phyloP scores from a whole-genome alignment of 1,284 basidiomycete genomes.

The Apiotrichum laibachii region DNA sequence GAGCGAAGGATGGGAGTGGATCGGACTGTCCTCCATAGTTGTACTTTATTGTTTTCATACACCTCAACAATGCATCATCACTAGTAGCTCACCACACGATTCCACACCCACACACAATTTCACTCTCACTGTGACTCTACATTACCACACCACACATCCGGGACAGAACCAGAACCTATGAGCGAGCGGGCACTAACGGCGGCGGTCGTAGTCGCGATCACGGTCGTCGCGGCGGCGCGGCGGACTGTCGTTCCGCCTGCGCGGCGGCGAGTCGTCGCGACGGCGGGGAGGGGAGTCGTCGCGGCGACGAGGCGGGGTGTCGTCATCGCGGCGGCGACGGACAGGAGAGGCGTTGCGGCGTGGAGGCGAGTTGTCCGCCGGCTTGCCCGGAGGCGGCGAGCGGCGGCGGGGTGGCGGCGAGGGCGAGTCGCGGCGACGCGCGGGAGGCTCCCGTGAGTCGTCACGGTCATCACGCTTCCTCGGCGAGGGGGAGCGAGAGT shows the following conservation, averaged over 20 bases:
- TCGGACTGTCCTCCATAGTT: too few species aligned
- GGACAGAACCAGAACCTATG: too few species aligned
- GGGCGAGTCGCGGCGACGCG: background rate
- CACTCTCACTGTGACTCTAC: too few species aligned
- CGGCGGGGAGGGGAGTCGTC: conserved; percentile 21
- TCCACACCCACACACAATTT: too few species aligned
- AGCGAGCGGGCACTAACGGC: background rate
- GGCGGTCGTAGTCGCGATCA: conserved; percentile 11
- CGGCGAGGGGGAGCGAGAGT: conserved; percentile 23
- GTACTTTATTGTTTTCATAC: too few species aligned
- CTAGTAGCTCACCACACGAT: too few species aligned
- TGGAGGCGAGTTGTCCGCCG: conserved; percentile 9
- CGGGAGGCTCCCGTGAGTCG: conserved; percentile 9
- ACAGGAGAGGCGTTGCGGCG: background rate
- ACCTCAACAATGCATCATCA: too few species aligned
- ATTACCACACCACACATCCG: too few species aligned
- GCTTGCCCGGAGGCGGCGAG: conserved; percentile 8
- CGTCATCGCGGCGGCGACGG: conserved; percentile 5
- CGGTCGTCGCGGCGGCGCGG: conserved; percentile 16
- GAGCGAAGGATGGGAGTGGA: too few species aligned
- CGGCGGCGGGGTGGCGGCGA: conserved; percentile 8
- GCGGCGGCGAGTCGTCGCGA: conserved; percentile 17
- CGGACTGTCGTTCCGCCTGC: conserved; percentile 16
- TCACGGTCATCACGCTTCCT: conserved; percentile 13
- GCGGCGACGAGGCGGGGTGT: conserved; percentile 22